Base-by-base conservation (phyloP, 768 basidiomycete genomes). In the Lentinula boryana region DNA sequence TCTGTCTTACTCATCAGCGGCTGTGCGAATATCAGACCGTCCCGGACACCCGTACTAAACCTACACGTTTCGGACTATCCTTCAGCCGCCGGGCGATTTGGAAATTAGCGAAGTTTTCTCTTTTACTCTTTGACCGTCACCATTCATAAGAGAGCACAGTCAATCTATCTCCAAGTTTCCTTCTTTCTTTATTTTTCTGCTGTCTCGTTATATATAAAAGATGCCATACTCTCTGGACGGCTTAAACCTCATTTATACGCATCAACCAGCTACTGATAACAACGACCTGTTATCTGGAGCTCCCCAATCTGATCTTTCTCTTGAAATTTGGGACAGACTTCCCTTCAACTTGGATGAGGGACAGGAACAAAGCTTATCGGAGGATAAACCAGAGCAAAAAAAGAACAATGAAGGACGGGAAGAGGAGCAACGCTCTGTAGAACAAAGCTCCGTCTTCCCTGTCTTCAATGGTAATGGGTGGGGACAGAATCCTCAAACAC, bases 261-360 rank as follows among this genome's bases (percentile, higher is more conserved):
- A 74, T 18, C 73, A 74, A 36, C 69, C 73, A n/a, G 66, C 77
- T 15, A 66, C 75, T 7, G 78, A 81, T 65, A 67, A 71, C 35
- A 82, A 84, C 68, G 86, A 89, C 62, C 77, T 90, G 31, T 80
- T 91, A 63, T 74, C 83, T 0, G 77, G 84, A 0, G 57, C 43
- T 15, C 82, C 57, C 31, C 89, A 84, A 68, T 85, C 87, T 10
- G 92, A 94, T 74, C 79, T 93, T 58, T 78, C 80, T n/a, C 57
- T 58, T 35, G 56, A 57, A 21, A 77, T 94, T 56, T 94, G 93
- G 93, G 88, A 89, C 15, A 87, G 89, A 71, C 78, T 93, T 60
- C 74, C 85, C 4, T 94, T 94, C 69, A 85, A 91, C 62, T 83
- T 85, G 0, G 89, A 92, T 67, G 91, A 92, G 49, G 78, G 80